phyloP scores from a whole-genome alignment of 441 rosid species.

The Hypseocharis bilobata region DNA sequence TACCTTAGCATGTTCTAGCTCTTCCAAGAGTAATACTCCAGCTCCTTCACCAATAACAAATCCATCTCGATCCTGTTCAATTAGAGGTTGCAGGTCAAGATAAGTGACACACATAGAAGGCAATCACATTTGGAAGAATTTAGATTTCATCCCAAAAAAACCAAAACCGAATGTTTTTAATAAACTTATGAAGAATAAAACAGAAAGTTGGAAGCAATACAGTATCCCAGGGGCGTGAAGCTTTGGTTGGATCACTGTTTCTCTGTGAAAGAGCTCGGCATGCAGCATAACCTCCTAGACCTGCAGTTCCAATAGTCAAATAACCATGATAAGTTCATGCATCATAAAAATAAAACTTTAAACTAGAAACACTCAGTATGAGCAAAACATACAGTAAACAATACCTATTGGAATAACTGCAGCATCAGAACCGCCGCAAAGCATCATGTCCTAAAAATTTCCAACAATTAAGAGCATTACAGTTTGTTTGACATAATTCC shows the following conservation, averaged over 20 bases:
- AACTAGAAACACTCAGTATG: too few species aligned
- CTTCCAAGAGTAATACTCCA: slow-evolving; percentile 30
- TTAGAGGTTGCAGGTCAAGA: background rate
- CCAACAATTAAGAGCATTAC: background rate
- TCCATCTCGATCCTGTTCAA: slow-evolving; percentile 28
- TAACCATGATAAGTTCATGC: background rate
- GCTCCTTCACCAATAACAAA: slow-evolving; percentile 36
- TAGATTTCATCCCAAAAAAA: too few species aligned
- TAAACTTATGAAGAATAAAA: background rate
- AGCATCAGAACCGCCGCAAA: slow-evolving; percentile 32
- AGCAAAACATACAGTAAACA: background rate
- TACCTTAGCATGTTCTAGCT: slow-evolving; percentile 33
- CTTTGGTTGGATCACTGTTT: slow-evolving; percentile 30
- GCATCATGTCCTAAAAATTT: slow-evolving; percentile 28
- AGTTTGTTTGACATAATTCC: background rate
- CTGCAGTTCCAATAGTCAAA: slow-evolving; percentile 17
- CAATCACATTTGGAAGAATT: too few species aligned
- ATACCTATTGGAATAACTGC: slow-evolving; percentile 25
- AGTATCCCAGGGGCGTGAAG: slow-evolving; percentile 34
- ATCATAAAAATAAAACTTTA: background rate
- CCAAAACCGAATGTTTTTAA: background rate
- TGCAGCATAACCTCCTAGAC: slow-evolving; percentile 27
- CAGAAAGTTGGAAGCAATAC: slow-evolving; percentile 10
- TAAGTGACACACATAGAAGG: background rate
- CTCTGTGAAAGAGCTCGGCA: slow-evolving; percentile 25